Percentiles rank a stretch among this genome's conserved stretches.
These are phyloP conservation scores for Phalaenopsis aphrodite DNA, from an alignment of 106 monocot genomes.

Conservation along the genomic window DNA sequence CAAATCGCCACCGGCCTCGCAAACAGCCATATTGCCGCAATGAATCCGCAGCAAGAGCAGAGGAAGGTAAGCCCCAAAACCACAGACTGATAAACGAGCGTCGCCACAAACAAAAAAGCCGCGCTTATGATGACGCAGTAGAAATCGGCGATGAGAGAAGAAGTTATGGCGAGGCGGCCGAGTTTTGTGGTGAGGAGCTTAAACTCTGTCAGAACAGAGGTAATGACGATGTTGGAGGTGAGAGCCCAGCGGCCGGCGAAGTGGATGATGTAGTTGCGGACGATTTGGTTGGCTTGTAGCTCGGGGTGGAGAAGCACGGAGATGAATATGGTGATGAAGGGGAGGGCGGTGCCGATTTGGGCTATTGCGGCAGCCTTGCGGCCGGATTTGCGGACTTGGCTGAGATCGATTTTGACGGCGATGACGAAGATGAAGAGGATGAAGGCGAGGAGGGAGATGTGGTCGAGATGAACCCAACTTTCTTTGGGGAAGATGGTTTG, in stretches of 20 bases:
- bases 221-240: conserved; percentile 34
- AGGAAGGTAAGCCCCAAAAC: not conserved
- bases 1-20: conserved; percentile 19
- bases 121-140: conserved; percentile 7
- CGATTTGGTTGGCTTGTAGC: not conserved
- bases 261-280: not conserved
- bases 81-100: not conserved
- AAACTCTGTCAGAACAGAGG: conserved; percentile 46
- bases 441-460: conserved; percentile 22
- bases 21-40: not conserved
- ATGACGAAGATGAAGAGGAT: conserved; percentile 43
- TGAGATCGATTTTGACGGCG: conserved; percentile 52
- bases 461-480: conserved; percentile 39
- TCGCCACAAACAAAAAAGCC: no score
- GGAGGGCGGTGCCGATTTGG: conserved; percentile 11
- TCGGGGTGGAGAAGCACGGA: not conserved
- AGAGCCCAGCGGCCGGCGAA: conserved; percentile 19
- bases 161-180: conserved; percentile 55
- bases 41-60: conserved; percentile 5
- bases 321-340: not conserved
- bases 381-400: conserved; percentile 31
- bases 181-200: conserved; percentile 59
- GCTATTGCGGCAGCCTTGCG: conserved; percentile 34
- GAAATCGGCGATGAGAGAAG: conserved; percentile 39
- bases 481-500: conserved; percentile 13